Evolutionary conservation across 108 stramenopile species (phyloP).

Genomic region (Skeletonema potamos): DNA sequence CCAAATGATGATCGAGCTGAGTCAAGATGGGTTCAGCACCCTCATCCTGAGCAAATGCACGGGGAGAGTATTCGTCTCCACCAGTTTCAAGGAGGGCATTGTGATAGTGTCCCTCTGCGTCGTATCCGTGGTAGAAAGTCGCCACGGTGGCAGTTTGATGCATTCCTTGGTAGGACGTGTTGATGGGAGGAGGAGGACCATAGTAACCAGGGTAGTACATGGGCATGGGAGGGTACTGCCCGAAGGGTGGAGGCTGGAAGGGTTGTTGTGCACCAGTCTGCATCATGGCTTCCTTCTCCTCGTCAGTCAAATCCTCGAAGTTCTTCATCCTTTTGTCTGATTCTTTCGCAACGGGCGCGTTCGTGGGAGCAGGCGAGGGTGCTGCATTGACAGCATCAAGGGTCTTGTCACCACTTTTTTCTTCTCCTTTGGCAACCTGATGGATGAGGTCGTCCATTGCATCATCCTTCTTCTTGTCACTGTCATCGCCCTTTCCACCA

Average conservation of each 20-base stretch:
- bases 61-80: slow-evolving; percentile 22
- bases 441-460: slow-evolving; percentile 6
- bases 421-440: slow-evolving; percentile 5
- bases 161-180: slow-evolving; percentile 3
- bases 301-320: neutral
- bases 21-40: slow-evolving; percentile 82
- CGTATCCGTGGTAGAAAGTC: slow-evolving; percentile 46
- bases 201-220: neutral
- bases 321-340: neutral
- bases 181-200: neutral
- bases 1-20: slow-evolving; percentile 74
- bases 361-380: slow-evolving; percentile 36
- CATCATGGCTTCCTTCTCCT: neutral
- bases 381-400: neutral
- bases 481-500: neutral
- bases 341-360: slow-evolving; percentile 19
- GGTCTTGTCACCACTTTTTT: neutral
- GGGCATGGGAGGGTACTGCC: neutral
- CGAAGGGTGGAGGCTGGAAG: neutral
- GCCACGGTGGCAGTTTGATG: slow-evolving; percentile 14
- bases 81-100: slow-evolving; percentile 36
- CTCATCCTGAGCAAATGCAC: slow-evolving; percentile 41
- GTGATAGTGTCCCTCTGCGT: slow-evolving; percentile 43
- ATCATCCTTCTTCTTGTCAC: neutral
- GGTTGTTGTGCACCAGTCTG: neutral